These are phyloP conservation scores for Nicotiana undulata DNA, from an alignment of 257 asterid species.

Conservation along the genomic window DNA sequence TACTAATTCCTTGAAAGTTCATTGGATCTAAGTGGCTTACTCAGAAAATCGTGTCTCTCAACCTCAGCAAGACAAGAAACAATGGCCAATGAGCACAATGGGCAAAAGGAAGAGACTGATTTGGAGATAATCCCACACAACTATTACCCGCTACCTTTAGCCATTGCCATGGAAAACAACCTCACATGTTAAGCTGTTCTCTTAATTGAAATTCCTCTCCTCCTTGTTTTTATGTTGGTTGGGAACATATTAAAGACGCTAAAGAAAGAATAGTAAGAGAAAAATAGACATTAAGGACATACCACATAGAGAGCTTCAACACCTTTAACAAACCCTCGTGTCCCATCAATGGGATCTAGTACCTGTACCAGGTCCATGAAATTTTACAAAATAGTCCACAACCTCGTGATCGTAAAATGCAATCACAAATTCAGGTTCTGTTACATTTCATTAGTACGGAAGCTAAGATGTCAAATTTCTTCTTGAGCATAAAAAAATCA, in stretches of 20 bases:
- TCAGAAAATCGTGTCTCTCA: neutral
- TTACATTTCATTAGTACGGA: neutral
- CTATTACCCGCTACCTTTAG: neutral
- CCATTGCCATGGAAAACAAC: neutral
- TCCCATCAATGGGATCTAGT: conserved; percentile 96
- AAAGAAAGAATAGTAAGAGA: neutral
- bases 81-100: neutral
- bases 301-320: conserved; percentile 89
- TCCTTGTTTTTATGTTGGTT: neutral
- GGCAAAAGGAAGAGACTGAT: neutral
- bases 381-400: neutral
- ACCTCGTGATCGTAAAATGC: neutral
- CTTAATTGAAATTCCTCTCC: neutral
- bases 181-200: neutral
- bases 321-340: conserved; percentile 90
- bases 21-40: neutral
- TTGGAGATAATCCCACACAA: neutral
- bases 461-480: neutral
- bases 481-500: neutral
- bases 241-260: neutral
- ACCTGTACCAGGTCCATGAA: conserved; percentile 39
- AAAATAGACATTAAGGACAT: conserved; percentile 23
- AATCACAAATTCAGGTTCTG: neutral
- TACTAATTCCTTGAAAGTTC: neutral
- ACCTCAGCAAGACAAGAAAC: neutral